Percentiles rank a stretch among this genome's conserved stretches.
These are phyloP conservation scores for Gliomastix tumulicola DNA, from an alignment of 2,329 filamentous ascomycete species.

Conservation along the genomic window DNA sequence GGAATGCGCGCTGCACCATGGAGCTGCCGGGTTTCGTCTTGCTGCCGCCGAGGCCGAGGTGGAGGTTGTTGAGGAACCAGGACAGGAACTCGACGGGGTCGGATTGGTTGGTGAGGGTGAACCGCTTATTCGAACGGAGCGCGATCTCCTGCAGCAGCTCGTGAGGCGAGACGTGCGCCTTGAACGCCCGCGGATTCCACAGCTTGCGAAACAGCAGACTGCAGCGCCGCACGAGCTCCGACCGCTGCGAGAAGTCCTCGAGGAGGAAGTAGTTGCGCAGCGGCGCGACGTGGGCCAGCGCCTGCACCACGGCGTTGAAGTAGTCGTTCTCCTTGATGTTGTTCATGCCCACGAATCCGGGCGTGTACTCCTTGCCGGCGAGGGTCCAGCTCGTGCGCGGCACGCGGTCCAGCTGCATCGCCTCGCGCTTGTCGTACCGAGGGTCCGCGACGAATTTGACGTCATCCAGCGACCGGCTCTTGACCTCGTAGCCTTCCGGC, in stretches of 20 bases:
- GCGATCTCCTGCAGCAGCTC: conserved; percentile 94
- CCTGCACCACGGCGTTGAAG: conserved; percentile 89
- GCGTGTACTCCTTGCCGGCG: conserved; percentile 76
- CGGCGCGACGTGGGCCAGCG: conserved; percentile 81
- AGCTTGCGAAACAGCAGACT: conserved; percentile 91
- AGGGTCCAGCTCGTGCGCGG: conserved; percentile 65
- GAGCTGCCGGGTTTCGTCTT: conserved; percentile 78
- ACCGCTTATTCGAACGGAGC: conserved; percentile 83
- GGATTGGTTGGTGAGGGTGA: conserved; percentile 82
- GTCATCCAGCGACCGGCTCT: conserved; percentile 89
- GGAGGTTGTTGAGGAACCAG: conserved; percentile 96
- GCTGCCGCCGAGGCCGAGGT: conserved; percentile 83
- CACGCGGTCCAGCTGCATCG: conserved; percentile 68
- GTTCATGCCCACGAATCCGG: conserved; percentile 97
- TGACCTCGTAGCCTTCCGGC: conserved; percentile 95
- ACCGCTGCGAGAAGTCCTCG: conserved; percentile 63
- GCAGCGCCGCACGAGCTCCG: conserved; percentile 82
- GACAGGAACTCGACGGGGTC: conserved; percentile 95
- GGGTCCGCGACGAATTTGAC: conserved; percentile 98
- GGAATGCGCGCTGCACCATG: conserved; percentile 88
- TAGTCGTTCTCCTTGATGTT: conserved; percentile 99
- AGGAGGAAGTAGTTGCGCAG: conserved; percentile 89
- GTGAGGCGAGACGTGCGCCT: conserved; percentile 93
- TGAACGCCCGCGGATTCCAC: conserved; percentile 96
- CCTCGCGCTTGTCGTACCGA: conserved; percentile 72